Conservation (phyloP, 2,329 filamentous ascomycete species). For the Chalara sp. region DNA sequence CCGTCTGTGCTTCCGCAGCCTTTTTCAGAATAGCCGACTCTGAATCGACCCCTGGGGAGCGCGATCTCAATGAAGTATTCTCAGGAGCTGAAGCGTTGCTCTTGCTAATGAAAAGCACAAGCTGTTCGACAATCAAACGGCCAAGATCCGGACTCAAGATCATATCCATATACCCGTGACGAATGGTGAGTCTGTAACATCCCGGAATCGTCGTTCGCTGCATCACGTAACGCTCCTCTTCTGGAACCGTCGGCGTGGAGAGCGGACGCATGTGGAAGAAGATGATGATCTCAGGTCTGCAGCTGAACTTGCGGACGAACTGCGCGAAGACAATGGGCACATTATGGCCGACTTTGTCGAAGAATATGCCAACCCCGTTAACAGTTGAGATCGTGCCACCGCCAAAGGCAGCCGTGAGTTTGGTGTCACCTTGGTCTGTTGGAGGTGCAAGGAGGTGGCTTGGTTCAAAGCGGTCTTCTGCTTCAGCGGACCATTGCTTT, state of each 20-base stretch:
- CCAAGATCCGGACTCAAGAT: conserved; percentile 60
- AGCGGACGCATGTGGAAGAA: conserved; percentile 69
- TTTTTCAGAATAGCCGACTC: conserved; percentile 39
- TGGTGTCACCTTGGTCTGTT: conserved; percentile 29
- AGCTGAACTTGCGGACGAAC: conserved; percentile 65
- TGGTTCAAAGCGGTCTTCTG: conserved; percentile 49
- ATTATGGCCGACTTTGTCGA: conserved; percentile 66
- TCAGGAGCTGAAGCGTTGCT: conserved; percentile 16
- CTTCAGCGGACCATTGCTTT: conserved; percentile 67
- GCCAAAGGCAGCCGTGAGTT: conserved; percentile 32
- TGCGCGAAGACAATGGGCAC: conserved; percentile 64
- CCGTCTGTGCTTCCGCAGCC: conserved; percentile 40
- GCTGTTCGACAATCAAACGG: conserved; percentile 49
- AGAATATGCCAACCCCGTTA: conserved; percentile 63
- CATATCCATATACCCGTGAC: conserved; percentile 68
- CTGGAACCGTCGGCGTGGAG: conserved; percentile 47
- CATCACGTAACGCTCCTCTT: conserved; percentile 41
- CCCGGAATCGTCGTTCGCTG: conserved; percentile 40
- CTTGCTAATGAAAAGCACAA: conserved; percentile 42
- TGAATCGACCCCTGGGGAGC: conserved; percentile 20
- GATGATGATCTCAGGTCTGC: conserved; percentile 59
- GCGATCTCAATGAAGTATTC: conserved; percentile 9
- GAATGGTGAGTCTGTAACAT: conserved; percentile 62
- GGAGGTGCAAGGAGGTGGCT: conserved; percentile 32
- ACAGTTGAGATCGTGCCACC: conserved; percentile 37